Evolutionary conservation across 2,329 filamentous ascomycete genomes (phyloP), one percentile per base, ranked within the genome.

Genomic region (Colletotrichum filicis): DNA sequence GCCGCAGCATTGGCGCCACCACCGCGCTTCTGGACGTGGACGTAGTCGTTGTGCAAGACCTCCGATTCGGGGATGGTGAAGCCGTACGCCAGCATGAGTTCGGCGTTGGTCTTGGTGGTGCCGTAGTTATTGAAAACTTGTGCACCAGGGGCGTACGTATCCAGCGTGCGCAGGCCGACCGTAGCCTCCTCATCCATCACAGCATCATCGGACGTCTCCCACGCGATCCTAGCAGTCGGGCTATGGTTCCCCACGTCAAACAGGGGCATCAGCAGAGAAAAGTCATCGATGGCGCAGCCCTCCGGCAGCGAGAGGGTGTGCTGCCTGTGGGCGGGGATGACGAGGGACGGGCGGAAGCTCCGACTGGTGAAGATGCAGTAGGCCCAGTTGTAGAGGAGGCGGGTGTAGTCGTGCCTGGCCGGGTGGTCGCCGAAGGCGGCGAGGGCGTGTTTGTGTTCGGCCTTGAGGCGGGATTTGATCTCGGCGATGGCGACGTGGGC

Each of bases 231-330:
- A 0, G 91, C 87, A 24, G 87, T 82, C 60, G 92, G 91, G 64
- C 89, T 88, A 78, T 95, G 93, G 78, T 95, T 95, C 12, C 90
- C 90, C 32, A 95, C 86, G 78, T 95, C 93, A 69, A 94, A 88
- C 4, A 94, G 84, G 1, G 93, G 93, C 42, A 94, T 85, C 5
- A 95, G 84, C 8, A 94, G 86, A 1, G 92, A 92, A 71, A 93
- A 92, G 76, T 91, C 89, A 64, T 92, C 90, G 4, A 86, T 79
- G 5, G 82, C 79, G 62, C 86, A 85, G 37, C 83, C 82, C 4
- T 81, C 68, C 0, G 83, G 79, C 4, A 84, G 77, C 0, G 82
- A 78, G 3, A 84, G 78, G 32, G 73, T 71, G 1, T 60, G 67
- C 61, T 69, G 76, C 22, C 82, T 74, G 2, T 77, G 69, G 1